Evolutionary conservation across 1,139 yeast genomes (phyloP), one percentile per base, ranked within the genome.

Genomic region (Kodamaea arcana): DNA sequence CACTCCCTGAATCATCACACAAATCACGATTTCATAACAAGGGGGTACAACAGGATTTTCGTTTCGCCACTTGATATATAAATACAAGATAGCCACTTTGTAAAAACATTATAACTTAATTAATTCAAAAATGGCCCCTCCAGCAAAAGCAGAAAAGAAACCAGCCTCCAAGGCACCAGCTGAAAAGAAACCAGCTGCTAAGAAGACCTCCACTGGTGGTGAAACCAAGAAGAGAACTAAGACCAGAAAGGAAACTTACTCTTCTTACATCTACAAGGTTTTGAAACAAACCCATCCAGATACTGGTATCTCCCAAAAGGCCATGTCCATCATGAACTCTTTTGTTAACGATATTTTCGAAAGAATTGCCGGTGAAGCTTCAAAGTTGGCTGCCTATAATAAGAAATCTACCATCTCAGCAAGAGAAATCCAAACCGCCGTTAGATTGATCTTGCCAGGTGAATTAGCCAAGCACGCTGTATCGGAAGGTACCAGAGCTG

Each of bases 401-500:
- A 92, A 92, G 81, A 90, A 90, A 77, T 88, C 97, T 40, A 92
- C 98, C 60, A 92, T 92, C 62, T 88, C 97, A 50, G 95, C 98
- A 44, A 88, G 98, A 78, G 98, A 92, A 75, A 92, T 92, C 62
- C 98, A 92, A 75, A 92, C 97, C 56, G 97, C 98, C 54, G 98
- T 92, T 54, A 86, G 97, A 80, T 83, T 92, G 65, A 92, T 92
- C 74, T 84, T 92, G 60, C 98, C 98, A 53, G 98, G 98, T 82
- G 98, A 92, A 77, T 82, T 92, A 71, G 97, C 98, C 54, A 92
- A 90, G 81, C 97, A 90, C 73, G 97, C 97, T 59, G 96, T 88
- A 59, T 85, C 96, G 57, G 97, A 90, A 75, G 97, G 97, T 80
- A 90, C 97, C 58, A 88, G 97, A 83, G 96, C 98, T 69, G 97